phyloP scores from a whole-genome alignment of 2,329 filamentous ascomycete species.

The Hymenoscyphus linearis region DNA sequence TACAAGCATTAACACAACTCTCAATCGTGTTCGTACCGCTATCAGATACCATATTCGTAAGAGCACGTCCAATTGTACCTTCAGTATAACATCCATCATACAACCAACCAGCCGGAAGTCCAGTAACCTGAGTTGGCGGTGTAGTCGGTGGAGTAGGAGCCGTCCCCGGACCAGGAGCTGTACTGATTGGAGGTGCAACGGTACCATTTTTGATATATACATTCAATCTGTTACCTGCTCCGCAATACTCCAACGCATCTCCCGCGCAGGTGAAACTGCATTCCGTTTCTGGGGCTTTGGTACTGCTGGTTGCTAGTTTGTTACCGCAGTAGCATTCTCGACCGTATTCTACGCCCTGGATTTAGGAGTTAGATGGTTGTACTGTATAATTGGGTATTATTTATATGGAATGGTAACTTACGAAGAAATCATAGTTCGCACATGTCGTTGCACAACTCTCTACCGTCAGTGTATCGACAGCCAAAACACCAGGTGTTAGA shows the following conservation, averaged over 20 bases:
- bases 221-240: conserved; percentile 19
- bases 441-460: conserved; percentile 38
- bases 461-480: conserved; percentile 36
- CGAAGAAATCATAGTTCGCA: conserved; percentile 37
- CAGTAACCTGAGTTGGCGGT: neutral
- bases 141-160: neutral
- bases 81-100: conserved; percentile 10
- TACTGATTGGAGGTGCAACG: neutral
- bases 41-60: conserved; percentile 18
- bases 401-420: neutral
- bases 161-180: neutral
- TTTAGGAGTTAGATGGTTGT: neutral
- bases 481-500: neutral
- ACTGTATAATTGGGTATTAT: neutral
- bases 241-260: conserved; percentile 16
- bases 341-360: conserved; percentile 39
- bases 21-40: conserved; percentile 26
- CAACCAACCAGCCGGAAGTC: conserved; percentile 8
- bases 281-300: conserved; percentile 7
- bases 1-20: conserved; percentile 29
- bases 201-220: conserved; percentile 5
- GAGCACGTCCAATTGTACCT: conserved; percentile 12
- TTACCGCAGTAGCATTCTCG: conserved; percentile 32
- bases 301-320: conserved; percentile 9
- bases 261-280: conserved; percentile 18